phyloP scores from a whole-genome alignment of 2,329 filamentous ascomycete species.

The Geosmithia putterillii region DNA sequence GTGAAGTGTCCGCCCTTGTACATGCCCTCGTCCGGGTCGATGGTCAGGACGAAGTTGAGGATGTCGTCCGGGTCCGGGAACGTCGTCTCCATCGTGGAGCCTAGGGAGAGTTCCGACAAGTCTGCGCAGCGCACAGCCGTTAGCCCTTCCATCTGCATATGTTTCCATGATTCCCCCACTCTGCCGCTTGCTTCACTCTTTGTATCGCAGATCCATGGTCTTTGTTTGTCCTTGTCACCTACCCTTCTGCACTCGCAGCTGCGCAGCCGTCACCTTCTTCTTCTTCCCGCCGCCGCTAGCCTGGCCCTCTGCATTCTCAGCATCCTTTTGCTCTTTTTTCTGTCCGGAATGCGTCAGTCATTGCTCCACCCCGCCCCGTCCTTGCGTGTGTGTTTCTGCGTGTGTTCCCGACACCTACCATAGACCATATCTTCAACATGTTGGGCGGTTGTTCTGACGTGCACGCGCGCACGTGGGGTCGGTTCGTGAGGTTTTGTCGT shows the following conservation, averaged over 20 bases:
- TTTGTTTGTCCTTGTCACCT: slow-evolving; percentile 6
- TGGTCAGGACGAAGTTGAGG: slow-evolving; percentile 69
- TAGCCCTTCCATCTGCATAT: too few relatives aligned
- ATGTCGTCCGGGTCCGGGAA: slow-evolving; percentile 79
- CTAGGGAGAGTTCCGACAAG: slow-evolving; percentile 68
- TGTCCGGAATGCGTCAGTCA: slow-evolving; percentile 21
- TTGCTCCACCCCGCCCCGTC: not conserved
- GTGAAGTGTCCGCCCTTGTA: slow-evolving; percentile 83
- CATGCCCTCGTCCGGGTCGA: slow-evolving; percentile 74
- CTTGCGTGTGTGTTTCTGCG: not conserved
- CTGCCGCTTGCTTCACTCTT: not conserved
- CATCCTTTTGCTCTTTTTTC: slow-evolving; percentile 96
- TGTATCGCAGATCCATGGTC: slow-evolving; percentile 1
- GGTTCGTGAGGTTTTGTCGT: not conserved
- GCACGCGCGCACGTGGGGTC: slow-evolving; percentile 2
- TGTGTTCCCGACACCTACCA: slow-evolving; percentile 58
- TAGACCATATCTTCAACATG: slow-evolving; percentile 99
- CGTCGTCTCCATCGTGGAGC: slow-evolving; percentile 67
- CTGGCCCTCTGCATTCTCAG: slow-evolving; percentile 68
- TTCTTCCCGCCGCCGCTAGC: slow-evolving; percentile 70
- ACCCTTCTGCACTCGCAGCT: slow-evolving; percentile 95
- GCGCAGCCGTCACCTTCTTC: slow-evolving; percentile 96
- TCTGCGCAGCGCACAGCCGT: slow-evolving; percentile 34
- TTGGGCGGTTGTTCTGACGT: slow-evolving; percentile 30
- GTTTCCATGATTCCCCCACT: not conserved